phyloP scores from a whole-genome alignment of 78 protist species.

The Paulinella micropora region DNA sequence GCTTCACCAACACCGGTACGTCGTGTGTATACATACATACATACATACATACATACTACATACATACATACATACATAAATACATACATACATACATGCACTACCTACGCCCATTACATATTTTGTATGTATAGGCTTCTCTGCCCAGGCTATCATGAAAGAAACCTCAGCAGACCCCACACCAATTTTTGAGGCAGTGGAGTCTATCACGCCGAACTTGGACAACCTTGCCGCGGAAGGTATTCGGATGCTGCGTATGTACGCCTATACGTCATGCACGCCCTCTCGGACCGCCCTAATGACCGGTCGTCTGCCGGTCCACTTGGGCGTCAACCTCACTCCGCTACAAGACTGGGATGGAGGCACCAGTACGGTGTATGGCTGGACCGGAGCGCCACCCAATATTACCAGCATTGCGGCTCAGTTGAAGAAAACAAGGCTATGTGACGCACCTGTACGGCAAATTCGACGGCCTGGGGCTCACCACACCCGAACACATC shows the following conservation, averaged over 20 bases:
- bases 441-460: slow-evolving; percentile 12
- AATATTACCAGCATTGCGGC: slow-evolving; percentile 21
- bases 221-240: slow-evolving; percentile 18
- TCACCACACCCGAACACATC: slow-evolving; percentile 25
- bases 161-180: no score
- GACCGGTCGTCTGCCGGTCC: slow-evolving; percentile 27
- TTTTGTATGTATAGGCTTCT: background rate
- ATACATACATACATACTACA: no score
- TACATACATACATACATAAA: no score
- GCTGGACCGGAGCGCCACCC: slow-evolving; percentile 1
- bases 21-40: background rate
- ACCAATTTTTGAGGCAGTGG: no score
- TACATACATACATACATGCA: no score
- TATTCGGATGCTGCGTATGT: slow-evolving; percentile 7
- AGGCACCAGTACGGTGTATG: background rate
- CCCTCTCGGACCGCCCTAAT: slow-evolving; percentile 14
- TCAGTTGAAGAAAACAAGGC: slow-evolving; percentile 13
- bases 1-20: background rate
- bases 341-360: background rate
- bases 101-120: no score
- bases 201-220: background rate
- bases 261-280: slow-evolving; percentile 3
- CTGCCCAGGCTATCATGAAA: background rate
- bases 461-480: slow-evolving; percentile 32
- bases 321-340: background rate